Evolutionary conservation across 2,329 filamentous ascomycete species (phyloP), one percentile per base, ranked within the genome.

Genomic region (Colletotrichum abscissum): DNA sequence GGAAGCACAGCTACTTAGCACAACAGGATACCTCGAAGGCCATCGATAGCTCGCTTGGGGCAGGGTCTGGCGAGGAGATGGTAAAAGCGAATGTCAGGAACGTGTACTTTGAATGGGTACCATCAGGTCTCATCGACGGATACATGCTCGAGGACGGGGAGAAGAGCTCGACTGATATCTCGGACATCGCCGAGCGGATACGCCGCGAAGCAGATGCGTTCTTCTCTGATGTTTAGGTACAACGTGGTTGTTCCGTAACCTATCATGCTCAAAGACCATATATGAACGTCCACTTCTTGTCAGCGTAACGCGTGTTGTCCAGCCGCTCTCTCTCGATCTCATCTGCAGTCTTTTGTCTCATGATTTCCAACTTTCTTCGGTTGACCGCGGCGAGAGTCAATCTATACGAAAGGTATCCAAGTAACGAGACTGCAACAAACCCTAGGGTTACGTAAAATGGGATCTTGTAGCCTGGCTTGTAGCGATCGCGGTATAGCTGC

Each of bases 81-180:
- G 66, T 28, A 35, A 75, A 24, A 69, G 62, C 33, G 30, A 75
- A 3, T 73, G 81, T 88, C 63, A 83, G 79, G 54, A 89, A 89
- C 76, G 77, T 88, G n/a, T 90, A 89, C 73, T 91, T 92, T 62
- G 90, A 92, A 81, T 92, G 89, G 90, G 83, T 91, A 55, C 84
- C 88, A 1, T 78, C 85, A 0, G 70, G 77, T 9, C 77, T 91
- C 55, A 82, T 92, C 6, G 85, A 91, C 76, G 80, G 80, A 0
- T 92, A 90, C 76, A 80, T 90, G 38, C 89, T 87, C 3, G 89
- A 92, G 66, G 80, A 86, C 5, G 90, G 89, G 0, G 76, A 85
- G 33, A 84, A 81, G 80, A 80, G 76, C 2, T 73, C 78, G 8
- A 74, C 81, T 24, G 82, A 84, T n/a, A 85, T 90, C 26, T 76